Percentiles rank a stretch among this genome's conserved stretches.
These are phyloP conservation scores for Pestalotiopsis sp. DNA, from an alignment of 2,329 filamentous ascomycete genomes.

Conservation along the genomic window DNA sequence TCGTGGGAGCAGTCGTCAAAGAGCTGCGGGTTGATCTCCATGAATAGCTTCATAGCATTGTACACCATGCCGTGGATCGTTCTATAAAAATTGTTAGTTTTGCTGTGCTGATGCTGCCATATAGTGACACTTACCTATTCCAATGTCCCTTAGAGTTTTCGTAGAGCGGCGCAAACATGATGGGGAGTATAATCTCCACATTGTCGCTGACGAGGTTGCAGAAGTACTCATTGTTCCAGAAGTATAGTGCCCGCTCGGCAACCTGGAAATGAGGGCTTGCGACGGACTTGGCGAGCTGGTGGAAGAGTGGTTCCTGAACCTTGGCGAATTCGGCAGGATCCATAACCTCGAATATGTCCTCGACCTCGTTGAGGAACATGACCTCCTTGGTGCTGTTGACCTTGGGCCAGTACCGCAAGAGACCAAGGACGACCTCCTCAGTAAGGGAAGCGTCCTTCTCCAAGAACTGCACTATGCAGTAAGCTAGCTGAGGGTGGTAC, in stretches of 20 bases:
- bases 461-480: conserved; percentile 98
- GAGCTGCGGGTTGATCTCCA: conserved; percentile 98
- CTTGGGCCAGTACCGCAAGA: conserved; percentile 98
- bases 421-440: conserved; percentile 94
- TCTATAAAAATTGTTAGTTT: conserved; percentile 48
- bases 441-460: conserved; percentile 97
- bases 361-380: conserved; percentile 99
- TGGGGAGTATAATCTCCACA: conserved; percentile 95
- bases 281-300: conserved; percentile 96
- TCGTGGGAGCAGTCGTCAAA: conserved; percentile 99
- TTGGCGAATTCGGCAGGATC: conserved; percentile 98
- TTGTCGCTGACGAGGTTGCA: conserved; percentile 99
- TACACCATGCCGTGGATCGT: conserved; percentile 99
- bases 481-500: conserved; percentile 98
- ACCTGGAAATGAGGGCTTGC: conserved; percentile 99
- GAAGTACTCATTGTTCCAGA: conserved; percentile 99
- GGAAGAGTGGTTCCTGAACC: conserved; percentile 96
- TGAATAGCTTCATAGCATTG: conserved; percentile 99
- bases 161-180: conserved; percentile 98
- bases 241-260: conserved; percentile 94
- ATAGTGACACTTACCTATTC: conserved; percentile 73
- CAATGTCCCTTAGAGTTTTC: conserved; percentile 99
- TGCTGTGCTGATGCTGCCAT: neutral
- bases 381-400: conserved; percentile 99
- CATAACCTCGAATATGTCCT: conserved; percentile 99